A percentile compares a stretch with the other conserved stretches of the same genome.
These are phyloP conservation scores for Populus nigra DNA, from an alignment of 345 rosid species.

Conservation along the genomic window DNA sequence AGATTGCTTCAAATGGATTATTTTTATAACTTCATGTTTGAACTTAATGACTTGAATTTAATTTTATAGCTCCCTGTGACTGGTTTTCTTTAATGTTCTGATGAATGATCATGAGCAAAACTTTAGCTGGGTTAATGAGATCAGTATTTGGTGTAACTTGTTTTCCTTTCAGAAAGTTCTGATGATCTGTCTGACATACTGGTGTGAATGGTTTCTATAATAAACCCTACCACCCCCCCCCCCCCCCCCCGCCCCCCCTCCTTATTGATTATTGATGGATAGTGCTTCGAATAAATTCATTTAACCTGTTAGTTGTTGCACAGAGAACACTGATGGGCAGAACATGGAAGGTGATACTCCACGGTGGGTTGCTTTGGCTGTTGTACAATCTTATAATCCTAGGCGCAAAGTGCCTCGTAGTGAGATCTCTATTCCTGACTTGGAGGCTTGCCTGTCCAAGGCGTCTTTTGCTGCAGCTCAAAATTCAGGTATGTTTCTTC, in stretches of 20 bases:
- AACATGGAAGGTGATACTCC: conserved; percentile 25
- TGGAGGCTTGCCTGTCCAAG: conserved; percentile 74
- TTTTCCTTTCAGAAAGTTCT: neutral
- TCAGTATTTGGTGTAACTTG: neutral
- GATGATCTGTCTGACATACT: neutral
- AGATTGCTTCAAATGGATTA: neutral
- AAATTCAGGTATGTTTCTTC: conserved; percentile 49
- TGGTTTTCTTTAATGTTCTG: neutral
- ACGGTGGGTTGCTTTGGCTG: conserved; percentile 75
- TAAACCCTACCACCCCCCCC: no score
- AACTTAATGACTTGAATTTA: neutral
- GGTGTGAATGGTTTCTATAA: no score
- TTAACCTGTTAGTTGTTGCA: neutral
- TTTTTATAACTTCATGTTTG: neutral
- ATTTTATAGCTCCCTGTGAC: neutral
- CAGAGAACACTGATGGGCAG: conserved; percentile 44
- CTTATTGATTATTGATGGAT: no score
- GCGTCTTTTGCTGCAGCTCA: conserved; percentile 65
- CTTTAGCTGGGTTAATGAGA: neutral
- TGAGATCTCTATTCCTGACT: conserved; percentile 58
- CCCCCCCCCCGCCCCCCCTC: no score
- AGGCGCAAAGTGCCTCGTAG: conserved; percentile 72
- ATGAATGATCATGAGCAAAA: neutral
- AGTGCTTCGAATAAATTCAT: neutral
- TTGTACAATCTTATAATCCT: conserved; percentile 69